These are phyloP conservation scores for Xerocomellus intermedius DNA, from an alignment of 768 basidiomycete genomes.

Conservation along the genomic window DNA sequence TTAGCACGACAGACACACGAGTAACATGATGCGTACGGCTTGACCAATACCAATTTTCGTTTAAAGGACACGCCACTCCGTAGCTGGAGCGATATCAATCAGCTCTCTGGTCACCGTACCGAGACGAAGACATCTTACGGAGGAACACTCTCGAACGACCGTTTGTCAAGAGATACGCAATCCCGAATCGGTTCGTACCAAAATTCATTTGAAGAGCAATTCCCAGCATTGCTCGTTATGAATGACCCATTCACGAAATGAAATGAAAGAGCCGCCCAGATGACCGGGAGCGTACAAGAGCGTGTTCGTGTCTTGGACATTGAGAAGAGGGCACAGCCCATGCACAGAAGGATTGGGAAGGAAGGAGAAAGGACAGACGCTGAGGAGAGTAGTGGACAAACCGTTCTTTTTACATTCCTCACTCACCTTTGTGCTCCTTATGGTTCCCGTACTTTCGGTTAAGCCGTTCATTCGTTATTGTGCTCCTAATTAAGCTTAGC, in stretches of 20 bases:
- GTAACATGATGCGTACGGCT: slow-evolving; percentile 4
- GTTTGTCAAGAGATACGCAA: slow-evolving; percentile 10
- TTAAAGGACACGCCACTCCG: slow-evolving; percentile 6
- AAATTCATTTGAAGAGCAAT: slow-evolving; percentile 15
- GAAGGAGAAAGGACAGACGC: neutral
- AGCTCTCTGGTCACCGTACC: neutral
- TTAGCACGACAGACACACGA: neutral
- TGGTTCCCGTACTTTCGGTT: neutral
- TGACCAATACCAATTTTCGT: slow-evolving; percentile 18
- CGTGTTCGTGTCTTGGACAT: neutral
- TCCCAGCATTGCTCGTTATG: slow-evolving; percentile 5
- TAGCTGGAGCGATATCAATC: slow-evolving; percentile 6
- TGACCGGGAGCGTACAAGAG: neutral
- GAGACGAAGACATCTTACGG: slow-evolving; percentile 9
- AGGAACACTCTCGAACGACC: slow-evolving; percentile 5
- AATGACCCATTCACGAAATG: slow-evolving; percentile 4
- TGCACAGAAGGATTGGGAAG: neutral
- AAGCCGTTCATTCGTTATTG: neutral
- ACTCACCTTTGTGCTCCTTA: slow-evolving; percentile 5
- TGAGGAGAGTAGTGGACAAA: neutral
- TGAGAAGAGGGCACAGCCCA: slow-evolving; percentile 7
- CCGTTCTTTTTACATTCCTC: neutral
- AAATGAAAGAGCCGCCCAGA: slow-evolving; percentile 10
- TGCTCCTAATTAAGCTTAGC: neutral
- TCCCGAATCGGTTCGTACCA: slow-evolving; percentile 13